phyloP scores from a whole-genome alignment of 2,329 filamentous ascomycete species.

The Calycina herbarum region DNA sequence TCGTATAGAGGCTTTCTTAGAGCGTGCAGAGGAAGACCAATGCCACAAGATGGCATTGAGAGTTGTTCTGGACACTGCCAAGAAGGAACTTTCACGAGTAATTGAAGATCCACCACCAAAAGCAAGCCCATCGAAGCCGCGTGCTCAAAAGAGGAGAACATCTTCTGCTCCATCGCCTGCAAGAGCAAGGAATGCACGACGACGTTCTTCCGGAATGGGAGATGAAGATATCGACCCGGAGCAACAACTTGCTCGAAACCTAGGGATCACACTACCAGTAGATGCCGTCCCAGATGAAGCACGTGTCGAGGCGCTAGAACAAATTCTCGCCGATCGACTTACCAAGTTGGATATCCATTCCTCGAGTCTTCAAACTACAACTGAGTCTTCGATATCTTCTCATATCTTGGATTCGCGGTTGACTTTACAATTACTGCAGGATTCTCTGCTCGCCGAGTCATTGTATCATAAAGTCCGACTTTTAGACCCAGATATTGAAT shows the following conservation, averaged over 20 bases:
- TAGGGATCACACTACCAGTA: slow-evolving; percentile 47
- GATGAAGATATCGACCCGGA: slow-evolving; percentile 40
- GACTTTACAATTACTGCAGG: slow-evolving; percentile 51
- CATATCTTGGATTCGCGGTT: slow-evolving; percentile 49
- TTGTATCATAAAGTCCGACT: slow-evolving; percentile 50
- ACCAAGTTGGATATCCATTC: slow-evolving; percentile 47
- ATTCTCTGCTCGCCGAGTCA: slow-evolving; percentile 55
- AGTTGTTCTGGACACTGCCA: slow-evolving; percentile 46
- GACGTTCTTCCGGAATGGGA: slow-evolving; percentile 39
- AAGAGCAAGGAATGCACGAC: slow-evolving; percentile 33
- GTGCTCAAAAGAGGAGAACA: slow-evolving; percentile 23
- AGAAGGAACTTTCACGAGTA: slow-evolving; percentile 42
- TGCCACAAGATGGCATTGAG: slow-evolving; percentile 45
- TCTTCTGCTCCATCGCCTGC: slow-evolving; percentile 23
- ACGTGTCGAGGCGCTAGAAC: slow-evolving; percentile 33
- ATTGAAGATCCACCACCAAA: slow-evolving; percentile 13
- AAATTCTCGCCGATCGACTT: slow-evolving; percentile 40
- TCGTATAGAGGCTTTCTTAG: slow-evolving; percentile 45
- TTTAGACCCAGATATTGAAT: slow-evolving; percentile 54
- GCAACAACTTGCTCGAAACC: slow-evolving; percentile 46
- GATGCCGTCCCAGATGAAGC: slow-evolving; percentile 33
- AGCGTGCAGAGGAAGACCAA: slow-evolving; percentile 46
- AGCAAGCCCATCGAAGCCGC: slow-evolving; percentile 23
- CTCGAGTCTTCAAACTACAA: slow-evolving; percentile 48
- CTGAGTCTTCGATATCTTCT: slow-evolving; percentile 46